Evolutionary conservation across 176 grass and related monocot genomes (phyloP), one percentile per base, ranked within the genome.

Genomic region (Dendrocalamus sinicus): DNA sequence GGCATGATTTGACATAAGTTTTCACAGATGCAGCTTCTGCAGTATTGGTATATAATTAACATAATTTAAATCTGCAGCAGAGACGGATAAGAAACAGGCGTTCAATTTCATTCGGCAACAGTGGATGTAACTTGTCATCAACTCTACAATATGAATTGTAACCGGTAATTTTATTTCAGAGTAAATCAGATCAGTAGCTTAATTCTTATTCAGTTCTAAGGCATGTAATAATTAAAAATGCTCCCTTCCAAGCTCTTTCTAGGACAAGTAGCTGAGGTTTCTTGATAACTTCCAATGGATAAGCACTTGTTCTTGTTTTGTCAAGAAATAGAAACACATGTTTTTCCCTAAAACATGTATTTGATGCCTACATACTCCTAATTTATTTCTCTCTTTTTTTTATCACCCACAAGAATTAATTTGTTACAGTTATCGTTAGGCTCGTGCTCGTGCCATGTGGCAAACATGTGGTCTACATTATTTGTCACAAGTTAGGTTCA

Each of bases 251-350:
- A 15, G 12, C n/a, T 48, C 44, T 72, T 48, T 47, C 19, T 46
- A 71, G 22, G 67, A 72, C 44, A 72, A 48, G n/a, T 48, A 73
- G 12, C 70, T 73, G 43, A 50, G 24, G 24, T n/a, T 82, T 81
- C 39, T 71, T 35, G 22, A 16, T 47, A 16, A 50, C 13, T 54
- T 55, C 64, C n/a, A 28, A 80, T 51, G 2, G 8, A 80, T 11
- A 80, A 37, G 24, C 48, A 65, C 12, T 47, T 22, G 43, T 3
- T 74, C 55, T 15, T n/a, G 6, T 52, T 74, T 84, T 23, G 19
- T 65, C 28, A 51, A 75, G 32, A 65, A 22, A 24, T 13, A 65
- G 22, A 64, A 17, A 73, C 46, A 12, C 24, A 37, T 30, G 0
- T 11, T 75, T 37, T 55, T 5, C 26, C 30, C 37, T 57, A 45